Evolutionary conservation across 2,329 filamentous ascomycete genomes (phyloP).

Genomic region (Talaromyces rugulosus): DNA sequence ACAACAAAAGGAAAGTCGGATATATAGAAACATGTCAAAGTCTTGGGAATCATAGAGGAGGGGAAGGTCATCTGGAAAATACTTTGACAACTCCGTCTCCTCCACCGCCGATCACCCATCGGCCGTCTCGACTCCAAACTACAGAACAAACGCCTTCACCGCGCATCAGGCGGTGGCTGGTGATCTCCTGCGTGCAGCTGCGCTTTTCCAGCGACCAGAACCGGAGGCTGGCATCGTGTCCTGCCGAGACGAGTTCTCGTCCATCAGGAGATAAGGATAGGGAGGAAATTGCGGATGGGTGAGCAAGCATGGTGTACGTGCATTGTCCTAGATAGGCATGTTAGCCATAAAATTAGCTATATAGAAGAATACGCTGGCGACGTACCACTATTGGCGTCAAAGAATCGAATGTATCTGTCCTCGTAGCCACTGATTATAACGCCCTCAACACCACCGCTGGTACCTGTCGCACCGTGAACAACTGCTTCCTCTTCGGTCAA

Average conservation of each 20-base stretch:
- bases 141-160: conserved; percentile 93
- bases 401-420: conserved; percentile 93
- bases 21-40: neutral
- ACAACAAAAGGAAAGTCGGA: neutral
- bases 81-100: conserved; percentile 97
- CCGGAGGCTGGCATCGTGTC: conserved; percentile 89
- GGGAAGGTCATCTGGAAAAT: conserved; percentile 47
- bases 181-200: conserved; percentile 91
- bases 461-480: conserved; percentile 76
- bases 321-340: conserved; percentile 71
- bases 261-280: conserved; percentile 90
- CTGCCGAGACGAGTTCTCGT: conserved; percentile 88
- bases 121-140: conserved; percentile 91
- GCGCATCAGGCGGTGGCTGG: conserved; percentile 86
- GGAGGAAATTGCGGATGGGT: conserved; percentile 87
- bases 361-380: conserved; percentile 21
- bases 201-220: conserved; percentile 98
- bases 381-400: conserved; percentile 97
- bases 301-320: conserved; percentile 97
- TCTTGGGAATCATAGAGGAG: neutral
- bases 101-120: conserved; percentile 90
- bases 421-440: conserved; percentile 96
- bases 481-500: conserved; percentile 64
- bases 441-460: conserved; percentile 78
- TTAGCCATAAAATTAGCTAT: neutral